phyloP scores from a whole-genome alignment of 257 asterid species.

The Catharanthus roseus region DNA sequence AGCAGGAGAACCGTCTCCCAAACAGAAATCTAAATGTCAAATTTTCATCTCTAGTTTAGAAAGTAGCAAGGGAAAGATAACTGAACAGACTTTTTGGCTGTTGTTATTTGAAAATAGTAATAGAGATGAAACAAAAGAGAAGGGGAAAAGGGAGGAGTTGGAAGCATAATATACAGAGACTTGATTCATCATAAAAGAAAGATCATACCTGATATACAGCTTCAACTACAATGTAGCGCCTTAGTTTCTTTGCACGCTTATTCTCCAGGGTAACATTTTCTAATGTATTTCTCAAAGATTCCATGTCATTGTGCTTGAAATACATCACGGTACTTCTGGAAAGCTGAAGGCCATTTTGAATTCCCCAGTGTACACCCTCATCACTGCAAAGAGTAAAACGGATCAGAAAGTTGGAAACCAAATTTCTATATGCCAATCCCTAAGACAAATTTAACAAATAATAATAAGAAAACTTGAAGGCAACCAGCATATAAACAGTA shows the following conservation, averaged over 20 bases:
- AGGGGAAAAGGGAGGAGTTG: background rate
- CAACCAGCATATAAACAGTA: background rate
- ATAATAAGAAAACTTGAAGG: background rate
- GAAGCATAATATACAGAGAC: background rate
- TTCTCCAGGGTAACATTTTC: conserved; percentile 69
- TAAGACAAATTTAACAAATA: background rate
- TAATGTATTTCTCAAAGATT: conserved; percentile 56
- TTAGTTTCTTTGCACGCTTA: conserved; percentile 74
- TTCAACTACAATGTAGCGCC: conserved; percentile 93
- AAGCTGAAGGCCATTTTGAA: conserved; percentile 94
- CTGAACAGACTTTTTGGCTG: background rate
- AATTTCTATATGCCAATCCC: background rate
- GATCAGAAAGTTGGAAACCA: background rate
- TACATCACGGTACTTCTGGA: conserved; percentile 86
- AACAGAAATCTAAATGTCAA: background rate
- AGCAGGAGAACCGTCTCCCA: background rate
- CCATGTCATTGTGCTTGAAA: conserved; percentile 86
- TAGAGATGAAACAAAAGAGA: background rate
- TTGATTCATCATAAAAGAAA: conserved; percentile 2
- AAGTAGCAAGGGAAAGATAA: background rate
- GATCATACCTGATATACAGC: conserved; percentile 85
- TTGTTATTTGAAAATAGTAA: background rate
- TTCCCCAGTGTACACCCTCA: conserved; percentile 97
- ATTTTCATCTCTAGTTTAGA: background rate
- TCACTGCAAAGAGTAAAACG: conserved; percentile 50